phyloP scores from a whole-genome alignment of 192 early-diverging fungal species.

The Backusella mclennaniae region DNA sequence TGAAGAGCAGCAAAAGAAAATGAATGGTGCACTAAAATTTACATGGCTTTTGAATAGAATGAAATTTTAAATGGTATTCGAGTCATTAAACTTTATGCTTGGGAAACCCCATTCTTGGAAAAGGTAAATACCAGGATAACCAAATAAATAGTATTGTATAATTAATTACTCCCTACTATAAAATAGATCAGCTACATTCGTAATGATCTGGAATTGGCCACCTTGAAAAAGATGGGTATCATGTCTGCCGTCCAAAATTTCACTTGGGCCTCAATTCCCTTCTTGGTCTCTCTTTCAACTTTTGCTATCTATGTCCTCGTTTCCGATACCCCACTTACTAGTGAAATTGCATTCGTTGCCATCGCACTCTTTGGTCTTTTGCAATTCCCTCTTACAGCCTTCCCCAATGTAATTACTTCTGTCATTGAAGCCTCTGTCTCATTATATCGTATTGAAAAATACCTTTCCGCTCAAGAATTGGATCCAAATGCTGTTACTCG shows the following conservation, averaged over 20 bases:
- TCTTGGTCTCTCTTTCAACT: constrained; percentile 82
- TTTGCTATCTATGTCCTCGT: constrained; percentile 76
- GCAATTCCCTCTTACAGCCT: constrained; percentile 82
- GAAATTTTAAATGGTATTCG: constrained; percentile 90
- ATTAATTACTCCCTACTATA: background rate
- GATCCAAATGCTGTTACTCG: constrained; percentile 62
- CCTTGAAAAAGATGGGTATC: constrained; percentile 71
- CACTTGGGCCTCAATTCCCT: constrained; percentile 81
- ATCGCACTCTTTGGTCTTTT: constrained; percentile 91
- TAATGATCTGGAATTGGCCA: constrained; percentile 72
- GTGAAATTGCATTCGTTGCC: constrained; percentile 79
- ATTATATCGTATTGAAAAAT: constrained; percentile 74
- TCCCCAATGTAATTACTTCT: constrained; percentile 80
- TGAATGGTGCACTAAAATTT: background rate
- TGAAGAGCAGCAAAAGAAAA: background rate
- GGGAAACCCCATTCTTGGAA: constrained; percentile 81
- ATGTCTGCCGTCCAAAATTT: constrained; percentile 71
- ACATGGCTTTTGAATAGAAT: constrained; percentile 40
- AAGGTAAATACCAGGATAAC: constrained; percentile 41
- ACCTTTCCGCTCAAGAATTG: constrained; percentile 80
- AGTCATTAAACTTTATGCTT: constrained; percentile 96
- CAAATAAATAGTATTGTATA: background rate
- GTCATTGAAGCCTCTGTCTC: constrained; percentile 83
- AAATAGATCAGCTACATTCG: constrained; percentile 56
- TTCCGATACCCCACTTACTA: constrained; percentile 49